phyloP scores from a whole-genome alignment of 2,329 filamentous ascomycete genomes.

The Parasarocladium wereldwijsianum region DNA sequence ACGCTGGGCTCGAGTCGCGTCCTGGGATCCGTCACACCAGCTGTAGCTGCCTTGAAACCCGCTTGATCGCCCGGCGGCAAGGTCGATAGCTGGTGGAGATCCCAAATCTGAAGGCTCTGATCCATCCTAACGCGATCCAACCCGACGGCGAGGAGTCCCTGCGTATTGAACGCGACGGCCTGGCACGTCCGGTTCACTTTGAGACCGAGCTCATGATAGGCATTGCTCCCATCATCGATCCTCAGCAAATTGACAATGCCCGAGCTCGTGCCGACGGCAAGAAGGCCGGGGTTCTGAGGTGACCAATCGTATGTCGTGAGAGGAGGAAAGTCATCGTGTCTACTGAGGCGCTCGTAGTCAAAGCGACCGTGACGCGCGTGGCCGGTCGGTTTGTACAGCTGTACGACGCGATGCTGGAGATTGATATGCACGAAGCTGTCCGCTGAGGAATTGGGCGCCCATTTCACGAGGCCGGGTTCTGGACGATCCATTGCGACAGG shows the following conservation, averaged over 20 bases:
- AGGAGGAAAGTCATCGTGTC: conserved; percentile 48
- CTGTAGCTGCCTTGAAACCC: conserved; percentile 15
- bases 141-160: conserved; percentile 60
- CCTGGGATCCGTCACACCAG: conserved; percentile 40
- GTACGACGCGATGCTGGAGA: conserved; percentile 45
- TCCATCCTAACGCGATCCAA: conserved; percentile 72
- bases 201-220: conserved; percentile 50
- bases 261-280: conserved; percentile 61
- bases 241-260: conserved; percentile 63
- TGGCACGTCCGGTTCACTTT: conserved; percentile 69
- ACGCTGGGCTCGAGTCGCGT: conserved; percentile 49
- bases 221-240: conserved; percentile 55
- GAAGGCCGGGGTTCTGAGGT: conserved; percentile 44
- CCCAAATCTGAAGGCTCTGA: conserved; percentile 70
- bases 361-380: conserved; percentile 41
- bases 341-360: conserved; percentile 40
- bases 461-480: conserved; percentile 49
- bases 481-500: conserved; percentile 39
- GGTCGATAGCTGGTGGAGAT: conserved; percentile 48
- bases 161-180: conserved; percentile 64
- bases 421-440: conserved; percentile 53
- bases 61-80: conserved; percentile 21
- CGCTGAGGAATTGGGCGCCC: conserved; percentile 43
- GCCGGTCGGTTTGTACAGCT: conserved; percentile 48
- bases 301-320: conserved; percentile 56